Conservation (phyloP, 768 basidiomycete species). For the Lactifluus pinguis region DNA sequence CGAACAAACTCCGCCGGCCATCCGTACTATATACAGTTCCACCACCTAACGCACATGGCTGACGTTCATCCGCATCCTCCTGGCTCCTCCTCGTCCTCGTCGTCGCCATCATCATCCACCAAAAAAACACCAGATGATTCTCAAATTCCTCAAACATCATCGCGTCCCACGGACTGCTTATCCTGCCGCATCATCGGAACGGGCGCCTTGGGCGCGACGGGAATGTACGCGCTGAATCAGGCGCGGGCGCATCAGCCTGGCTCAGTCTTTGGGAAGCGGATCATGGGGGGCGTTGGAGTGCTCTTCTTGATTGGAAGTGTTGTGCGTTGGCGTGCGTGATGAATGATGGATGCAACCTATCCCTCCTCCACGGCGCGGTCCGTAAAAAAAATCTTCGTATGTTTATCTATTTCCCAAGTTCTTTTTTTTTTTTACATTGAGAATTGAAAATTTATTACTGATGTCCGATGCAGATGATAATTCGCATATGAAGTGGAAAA, state of each 20-base stretch:
- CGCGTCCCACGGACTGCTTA: constrained; percentile 40
- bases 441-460: too few relatives aligned
- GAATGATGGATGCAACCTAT: not conserved
- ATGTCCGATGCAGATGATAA: too few relatives aligned
- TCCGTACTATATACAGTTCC: too few relatives aligned
- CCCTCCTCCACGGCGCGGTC: not conserved
- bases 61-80: not conserved
- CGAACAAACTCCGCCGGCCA: too few relatives aligned
- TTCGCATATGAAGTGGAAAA: too few relatives aligned
- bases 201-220: constrained; percentile 50
- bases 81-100: too few relatives aligned
- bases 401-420: too few relatives aligned
- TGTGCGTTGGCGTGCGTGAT: constrained; percentile 14
- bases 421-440: too few relatives aligned
- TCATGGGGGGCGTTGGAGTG: constrained; percentile 54
- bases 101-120: not conserved
- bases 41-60: not conserved
- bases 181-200: constrained; percentile 64
- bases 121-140: too few relatives aligned
- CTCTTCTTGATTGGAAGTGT: constrained; percentile 16
- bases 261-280: constrained; percentile 47
- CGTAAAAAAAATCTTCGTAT: not conserved
- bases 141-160: not conserved
- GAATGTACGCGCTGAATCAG: constrained; percentile 59
- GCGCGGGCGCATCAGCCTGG: constrained; percentile 57